A percentile compares a stretch with the other conserved stretches of the same genome.
Evolutionary conservation across 768 basidiomycete species (phyloP).

Genomic region (Agaricus bisporus): DNA sequence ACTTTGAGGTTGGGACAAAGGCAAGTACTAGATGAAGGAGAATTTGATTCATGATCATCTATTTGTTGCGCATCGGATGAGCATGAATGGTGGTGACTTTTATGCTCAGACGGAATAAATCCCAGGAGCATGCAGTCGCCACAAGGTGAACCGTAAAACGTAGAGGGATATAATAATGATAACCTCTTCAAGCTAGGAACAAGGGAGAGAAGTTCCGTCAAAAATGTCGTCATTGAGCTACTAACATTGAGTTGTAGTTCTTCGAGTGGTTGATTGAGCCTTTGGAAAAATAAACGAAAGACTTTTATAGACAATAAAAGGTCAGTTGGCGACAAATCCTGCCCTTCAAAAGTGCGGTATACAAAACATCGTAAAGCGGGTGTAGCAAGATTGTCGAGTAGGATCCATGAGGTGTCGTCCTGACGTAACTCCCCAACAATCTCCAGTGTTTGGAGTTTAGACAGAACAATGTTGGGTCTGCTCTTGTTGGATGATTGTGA

Average conservation of each 20-base stretch:
- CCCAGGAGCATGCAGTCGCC: not conserved
- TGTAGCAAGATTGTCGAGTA: not conserved
- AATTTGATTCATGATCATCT: not conserved
- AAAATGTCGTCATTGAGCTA: not conserved
- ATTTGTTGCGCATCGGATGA: not conserved
- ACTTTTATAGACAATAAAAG: not conserved
- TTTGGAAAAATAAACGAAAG: not conserved
- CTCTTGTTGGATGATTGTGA: not conserved
- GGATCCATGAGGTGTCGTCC: not conserved
- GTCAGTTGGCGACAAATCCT: not conserved
- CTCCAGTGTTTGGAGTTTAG: not conserved
- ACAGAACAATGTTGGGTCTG: not conserved
- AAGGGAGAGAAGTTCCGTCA: not conserved
- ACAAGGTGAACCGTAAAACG: not conserved
- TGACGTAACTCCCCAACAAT: too few species aligned
- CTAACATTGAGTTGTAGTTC: not conserved
- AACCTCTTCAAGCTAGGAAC: slow-evolving; percentile 1
- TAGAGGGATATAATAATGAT: not conserved
- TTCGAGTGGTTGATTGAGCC: not conserved
- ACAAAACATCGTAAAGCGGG: not conserved
- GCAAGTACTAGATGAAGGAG: not conserved
- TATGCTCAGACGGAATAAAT: not conserved
- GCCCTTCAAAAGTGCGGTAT: too few species aligned
- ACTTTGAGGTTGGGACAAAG: slow-evolving; percentile 3
- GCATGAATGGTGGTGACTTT: too few species aligned